Evolutionary conservation across 177 flowering plant species (phyloP).

Genomic region (Vitis hybrid): DNA sequence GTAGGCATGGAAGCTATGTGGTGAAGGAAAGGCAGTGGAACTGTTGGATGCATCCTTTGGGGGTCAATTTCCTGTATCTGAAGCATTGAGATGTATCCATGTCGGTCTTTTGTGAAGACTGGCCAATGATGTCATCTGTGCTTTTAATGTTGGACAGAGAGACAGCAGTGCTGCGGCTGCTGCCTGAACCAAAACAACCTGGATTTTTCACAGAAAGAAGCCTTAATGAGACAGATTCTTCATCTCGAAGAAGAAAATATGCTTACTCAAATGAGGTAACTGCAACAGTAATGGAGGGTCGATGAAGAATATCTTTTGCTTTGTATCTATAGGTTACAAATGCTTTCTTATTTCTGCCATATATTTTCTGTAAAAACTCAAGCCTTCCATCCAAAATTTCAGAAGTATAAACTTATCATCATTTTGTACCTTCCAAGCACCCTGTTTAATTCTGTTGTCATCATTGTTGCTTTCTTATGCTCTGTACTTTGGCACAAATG

Average conservation of each 20-base stretch:
- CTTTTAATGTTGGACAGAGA: conserved; percentile 16
- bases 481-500: too few relatives aligned
- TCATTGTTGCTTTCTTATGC: too few relatives aligned
- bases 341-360: too few relatives aligned
- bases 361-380: too few relatives aligned
- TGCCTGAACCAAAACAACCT: conserved; percentile 8
- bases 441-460: too few relatives aligned
- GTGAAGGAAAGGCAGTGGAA: neutral
- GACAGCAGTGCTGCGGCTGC: neutral
- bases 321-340: too few relatives aligned
- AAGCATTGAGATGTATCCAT: conserved; percentile 36
- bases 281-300: conserved; percentile 7
- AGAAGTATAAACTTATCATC: too few relatives aligned
- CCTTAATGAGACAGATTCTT: neutral
- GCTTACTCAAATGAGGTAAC: conserved; percentile 7
- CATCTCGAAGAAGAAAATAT: neutral
- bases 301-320: neutral
- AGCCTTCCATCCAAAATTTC: too few relatives aligned
- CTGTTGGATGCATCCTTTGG: neutral
- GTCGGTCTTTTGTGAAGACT: conserved; percentile 33
- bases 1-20: conserved; percentile 5
- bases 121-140: conserved; percentile 13
- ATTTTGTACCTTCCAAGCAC: too few relatives aligned
- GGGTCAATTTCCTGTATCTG: neutral
- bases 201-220: conserved; percentile 14